Evolutionary conservation across 192 early-diverging fungal genomes (phyloP).

Genomic region (Funneliformis geosporum): DNA sequence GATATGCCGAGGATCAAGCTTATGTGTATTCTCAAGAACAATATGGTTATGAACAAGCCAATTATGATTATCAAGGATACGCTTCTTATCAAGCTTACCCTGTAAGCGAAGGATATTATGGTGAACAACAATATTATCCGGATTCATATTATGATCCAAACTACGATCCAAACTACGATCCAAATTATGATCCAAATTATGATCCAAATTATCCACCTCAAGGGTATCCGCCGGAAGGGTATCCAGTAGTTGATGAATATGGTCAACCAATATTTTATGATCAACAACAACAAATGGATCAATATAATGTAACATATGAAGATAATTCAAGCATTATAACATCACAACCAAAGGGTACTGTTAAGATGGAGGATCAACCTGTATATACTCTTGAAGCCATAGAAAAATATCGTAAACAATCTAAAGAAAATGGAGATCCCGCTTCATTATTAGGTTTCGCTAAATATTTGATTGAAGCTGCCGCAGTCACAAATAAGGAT

Average conservation of each 20-base stretch:
- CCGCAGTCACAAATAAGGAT: constrained; percentile 62
- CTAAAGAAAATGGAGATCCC: constrained; percentile 66
- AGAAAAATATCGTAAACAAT: constrained; percentile 45
- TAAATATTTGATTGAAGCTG: constrained; percentile 80
- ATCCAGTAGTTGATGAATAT: constrained; percentile 37
- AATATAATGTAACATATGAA: constrained; percentile 23
- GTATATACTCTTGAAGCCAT: constrained; percentile 41
- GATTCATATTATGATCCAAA: constrained; percentile 29
- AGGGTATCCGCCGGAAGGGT: constrained; percentile 38
- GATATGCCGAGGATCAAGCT: not conserved
- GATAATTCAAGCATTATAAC: constrained; percentile 16
- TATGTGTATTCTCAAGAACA: constrained; percentile 7
- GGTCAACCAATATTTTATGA: constrained; percentile 24
- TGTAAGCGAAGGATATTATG: constrained; percentile 36
- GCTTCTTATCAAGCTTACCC: constrained; percentile 41
- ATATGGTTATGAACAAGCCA: constrained; percentile 5
- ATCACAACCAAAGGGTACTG: not conserved
- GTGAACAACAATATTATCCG: constrained; percentile 36
- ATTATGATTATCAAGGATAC: constrained; percentile 30
- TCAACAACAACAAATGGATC: constrained; percentile 29
- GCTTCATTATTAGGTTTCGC: constrained; percentile 82
- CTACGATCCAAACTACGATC: constrained; percentile 18
- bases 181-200: constrained; percentile 18
- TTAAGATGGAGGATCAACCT: constrained; percentile 30
- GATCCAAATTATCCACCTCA: constrained; percentile 31